phyloP scores from a whole-genome alignment of 2,329 filamentous ascomycete genomes.

The Metarhizium rileyi region DNA sequence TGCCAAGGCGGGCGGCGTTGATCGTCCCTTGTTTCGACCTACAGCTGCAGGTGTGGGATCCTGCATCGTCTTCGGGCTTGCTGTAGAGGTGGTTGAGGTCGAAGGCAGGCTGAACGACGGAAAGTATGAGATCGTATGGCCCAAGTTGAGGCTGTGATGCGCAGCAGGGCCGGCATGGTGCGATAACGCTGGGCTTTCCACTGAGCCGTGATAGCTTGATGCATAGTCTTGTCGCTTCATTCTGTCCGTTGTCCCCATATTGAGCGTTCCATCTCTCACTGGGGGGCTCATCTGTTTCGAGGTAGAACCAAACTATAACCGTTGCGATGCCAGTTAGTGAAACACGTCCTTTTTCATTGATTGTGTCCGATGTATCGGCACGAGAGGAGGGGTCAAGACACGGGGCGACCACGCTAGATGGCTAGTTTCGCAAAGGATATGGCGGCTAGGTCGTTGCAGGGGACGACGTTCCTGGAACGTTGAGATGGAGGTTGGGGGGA shows the following conservation, averaged over 20 bases:
- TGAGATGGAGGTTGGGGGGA: constrained; percentile 38
- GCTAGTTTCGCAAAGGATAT: background rate
- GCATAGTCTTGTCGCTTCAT: background rate
- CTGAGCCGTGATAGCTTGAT: background rate
- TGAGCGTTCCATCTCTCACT: constrained; percentile 37
- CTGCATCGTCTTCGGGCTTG: constrained; percentile 8
- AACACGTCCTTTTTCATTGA: background rate
- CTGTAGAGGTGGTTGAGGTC: constrained; percentile 7
- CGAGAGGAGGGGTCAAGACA: too few species aligned
- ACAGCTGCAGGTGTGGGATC: background rate
- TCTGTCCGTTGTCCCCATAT: constrained; percentile 28
- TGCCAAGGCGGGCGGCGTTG: constrained; percentile 36
- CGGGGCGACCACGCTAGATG: background rate
- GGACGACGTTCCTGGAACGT: constrained; percentile 12
- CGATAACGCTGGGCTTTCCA: constrained; percentile 1
- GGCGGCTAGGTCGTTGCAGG: constrained; percentile 9
- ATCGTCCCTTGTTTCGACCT: constrained; percentile 13
- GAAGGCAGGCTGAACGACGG: constrained; percentile 11
- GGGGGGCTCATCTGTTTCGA: constrained; percentile 42
- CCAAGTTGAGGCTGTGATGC: constrained; percentile 30
- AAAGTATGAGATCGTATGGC: constrained; percentile 8
- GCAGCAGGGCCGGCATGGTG: constrained; percentile 28
- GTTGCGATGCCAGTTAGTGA: constrained; percentile 28
- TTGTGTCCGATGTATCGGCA: background rate
- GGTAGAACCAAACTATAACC: constrained; percentile 45